Base-by-base conservation (phyloP, 1,139 yeast genomes). In the Yarrowia galli region DNA sequence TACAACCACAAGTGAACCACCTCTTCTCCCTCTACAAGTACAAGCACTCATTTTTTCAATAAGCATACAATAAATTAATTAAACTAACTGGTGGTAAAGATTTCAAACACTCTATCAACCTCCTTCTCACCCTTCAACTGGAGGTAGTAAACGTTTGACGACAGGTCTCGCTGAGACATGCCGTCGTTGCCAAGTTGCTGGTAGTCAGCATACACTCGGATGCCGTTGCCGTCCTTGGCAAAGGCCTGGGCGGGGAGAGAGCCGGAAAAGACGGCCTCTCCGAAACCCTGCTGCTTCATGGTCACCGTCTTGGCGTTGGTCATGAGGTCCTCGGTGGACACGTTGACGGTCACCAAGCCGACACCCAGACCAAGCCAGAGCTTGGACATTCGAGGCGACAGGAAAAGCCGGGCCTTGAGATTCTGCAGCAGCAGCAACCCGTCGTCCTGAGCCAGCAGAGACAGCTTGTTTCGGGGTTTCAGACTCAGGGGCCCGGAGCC, bases 211-310 rank as follows among this genome's bases (percentile, higher is more conserved):
- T 61, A 61, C 23, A 61, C 56, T 25, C 56, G 54, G 66, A 61
- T 61, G 15, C 66, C 66, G 25, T 22, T 36, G 18, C 56, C 56
- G 38, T 46, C 66, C 56, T 48, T 61, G 66, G 56, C 54, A 61
- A 46, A 61, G 18, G 66, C 66, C 45, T 61, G 54, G 36, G 56
- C 56, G 6, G 66, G 56, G 10, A 61, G 46, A 10, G 56, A 46
- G 20, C 66, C 66, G 3, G 54, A 46, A 25, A 61, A 61, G 10
- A 61, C 54, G 16, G 66, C 66, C 18, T 61, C 66, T 3, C 46
- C 56, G 23, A 61, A 61, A 1, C 66, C 66, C 56, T 61, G 46
- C 56, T 61, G 66, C 38, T 61, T 46, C 66, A 61, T 61, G 36
- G 66, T 61, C 18, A 61, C 66, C 8, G 56, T 46, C 56, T 61